Evolutionary conservation across 768 basidiomycete genomes (phyloP), one percentile per base, ranked within the genome.

Genomic region (Suillus fuscotomentosus): DNA sequence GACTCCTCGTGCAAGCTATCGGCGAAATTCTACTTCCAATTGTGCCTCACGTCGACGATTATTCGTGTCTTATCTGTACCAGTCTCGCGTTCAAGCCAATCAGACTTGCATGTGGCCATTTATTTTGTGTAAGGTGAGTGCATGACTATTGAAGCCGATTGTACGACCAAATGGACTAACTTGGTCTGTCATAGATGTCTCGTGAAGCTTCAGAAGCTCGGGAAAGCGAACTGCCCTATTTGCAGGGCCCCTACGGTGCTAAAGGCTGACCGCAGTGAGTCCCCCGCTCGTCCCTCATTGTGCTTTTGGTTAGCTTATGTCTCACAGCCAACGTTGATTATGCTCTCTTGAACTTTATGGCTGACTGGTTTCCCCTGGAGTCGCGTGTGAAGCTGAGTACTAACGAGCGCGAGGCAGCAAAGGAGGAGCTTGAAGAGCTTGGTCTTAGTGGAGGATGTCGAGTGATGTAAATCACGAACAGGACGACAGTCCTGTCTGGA

Each of bases 31-130:
- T 97, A 2, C 80, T 97, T 3, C 94, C 95, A 0, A 77, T 95
- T 60, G 84, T 94, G 22, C 92, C 92, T 3, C 85, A 86, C 62
- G 76, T 93, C 14, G 91, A 94, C 64, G 92, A 97, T 76, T 97
- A 95, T 72, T 78, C 86, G 1, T 98, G 95, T 69, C 79, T 90
- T 45, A 96, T 97, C 64, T 97, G 96, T 76, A 92, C 89, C 2
- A 86, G 84, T 65, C 88, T 98, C 67, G 96, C 95, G 6, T 98
- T 95, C 82, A 95, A 94, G 74, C 96, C 96, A 0, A 90, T 97
- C 60, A 80, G 95, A 11, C 82, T 98, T 3, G 74, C 76, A 20
- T 98, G 95, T 65, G 83, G 89, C 0, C 95, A 97, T 75, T 79
- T 91, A 20, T 91, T 91, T 69, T 91, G 90, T 64, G 88, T 91